Conservation (phyloP, 2,329 filamentous ascomycete species). For the Calonectria hawksworthii region DNA sequence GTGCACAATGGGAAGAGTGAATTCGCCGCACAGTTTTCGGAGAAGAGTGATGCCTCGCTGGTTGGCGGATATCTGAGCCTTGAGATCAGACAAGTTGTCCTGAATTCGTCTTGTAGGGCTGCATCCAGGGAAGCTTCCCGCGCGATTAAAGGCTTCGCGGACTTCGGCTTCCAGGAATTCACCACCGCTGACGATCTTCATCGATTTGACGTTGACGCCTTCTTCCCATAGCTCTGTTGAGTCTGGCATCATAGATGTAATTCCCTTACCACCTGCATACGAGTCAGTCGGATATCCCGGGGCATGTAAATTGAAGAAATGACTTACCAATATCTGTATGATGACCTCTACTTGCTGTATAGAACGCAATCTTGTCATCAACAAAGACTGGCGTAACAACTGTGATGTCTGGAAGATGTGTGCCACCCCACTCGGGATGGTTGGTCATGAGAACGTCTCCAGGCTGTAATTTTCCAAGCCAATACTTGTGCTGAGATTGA, state of each 20-base stretch:
- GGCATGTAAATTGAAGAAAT: background rate
- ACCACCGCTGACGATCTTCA: slow-evolving; percentile 54
- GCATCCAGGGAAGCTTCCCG: slow-evolving; percentile 54
- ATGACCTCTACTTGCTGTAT: slow-evolving; percentile 51
- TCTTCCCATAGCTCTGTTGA: slow-evolving; percentile 60
- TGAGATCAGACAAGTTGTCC: slow-evolving; percentile 61
- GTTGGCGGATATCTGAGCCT: slow-evolving; percentile 60
- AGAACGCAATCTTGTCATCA: slow-evolving; percentile 51
- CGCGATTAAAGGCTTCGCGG: slow-evolving; percentile 48
- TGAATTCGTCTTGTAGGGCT: slow-evolving; percentile 52
- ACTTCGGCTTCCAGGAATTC: slow-evolving; percentile 53
- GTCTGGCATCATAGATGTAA: slow-evolving; percentile 58
- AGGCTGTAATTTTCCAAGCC: slow-evolving; percentile 49
- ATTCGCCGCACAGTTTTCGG: slow-evolving; percentile 50
- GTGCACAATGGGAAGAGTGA: slow-evolving; percentile 50
- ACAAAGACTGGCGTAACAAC: slow-evolving; percentile 57
- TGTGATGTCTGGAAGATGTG: slow-evolving; percentile 58
- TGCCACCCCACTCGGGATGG: slow-evolving; percentile 55
- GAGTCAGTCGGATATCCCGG: background rate
- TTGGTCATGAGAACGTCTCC: slow-evolving; percentile 58
- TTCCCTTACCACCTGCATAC: slow-evolving; percentile 49
- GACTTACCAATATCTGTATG: slow-evolving; percentile 53
- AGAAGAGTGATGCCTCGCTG: slow-evolving; percentile 55
- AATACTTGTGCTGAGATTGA: slow-evolving; percentile 53
- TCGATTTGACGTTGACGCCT: slow-evolving; percentile 55